These are phyloP conservation scores for Boletellus ananiceps DNA, from an alignment of 768 basidiomycete genomes.

Conservation along the genomic window DNA sequence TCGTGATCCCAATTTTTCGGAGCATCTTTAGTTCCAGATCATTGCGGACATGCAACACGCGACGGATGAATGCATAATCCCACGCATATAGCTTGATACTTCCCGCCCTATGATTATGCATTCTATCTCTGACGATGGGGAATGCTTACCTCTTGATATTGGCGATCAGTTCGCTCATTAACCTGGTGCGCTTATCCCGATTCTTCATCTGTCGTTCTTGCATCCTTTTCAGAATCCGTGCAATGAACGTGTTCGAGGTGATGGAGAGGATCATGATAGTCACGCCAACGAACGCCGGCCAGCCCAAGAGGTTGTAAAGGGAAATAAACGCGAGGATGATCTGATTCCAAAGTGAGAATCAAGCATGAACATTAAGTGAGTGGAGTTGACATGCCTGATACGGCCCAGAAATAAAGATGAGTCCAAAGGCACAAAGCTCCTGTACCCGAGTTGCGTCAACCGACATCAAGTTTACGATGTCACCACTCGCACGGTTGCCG, in stretches of 20 bases:
- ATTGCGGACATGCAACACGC: conserved; percentile 76
- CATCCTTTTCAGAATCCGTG: conserved; percentile 64
- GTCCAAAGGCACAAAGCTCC: conserved; percentile 76
- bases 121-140: background rate
- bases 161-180: conserved; percentile 89
- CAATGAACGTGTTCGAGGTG: conserved; percentile 71
- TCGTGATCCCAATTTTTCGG: conserved; percentile 72
- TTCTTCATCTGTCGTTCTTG: conserved; percentile 93
- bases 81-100: conserved; percentile 88
- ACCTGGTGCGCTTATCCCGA: conserved; percentile 72
- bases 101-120: conserved; percentile 19
- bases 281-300: conserved; percentile 87
- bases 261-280: conserved; percentile 82
- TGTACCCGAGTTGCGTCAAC: conserved; percentile 79
- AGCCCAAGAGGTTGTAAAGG: conserved; percentile 84
- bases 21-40: conserved; percentile 79
- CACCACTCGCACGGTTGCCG: conserved; percentile 67
- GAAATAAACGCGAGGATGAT: conserved; percentile 83
- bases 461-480: conserved; percentile 93
- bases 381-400: conserved; percentile 53
- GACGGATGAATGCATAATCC: conserved; percentile 86
- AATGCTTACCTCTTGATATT: conserved; percentile 74
- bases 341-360: conserved; percentile 31
- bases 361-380: too few species aligned
- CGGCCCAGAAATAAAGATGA: conserved; percentile 83